Evolutionary conservation across 2,329 filamentous ascomycete genomes (phyloP).

Genomic region (Coniochaeta sp.): DNA sequence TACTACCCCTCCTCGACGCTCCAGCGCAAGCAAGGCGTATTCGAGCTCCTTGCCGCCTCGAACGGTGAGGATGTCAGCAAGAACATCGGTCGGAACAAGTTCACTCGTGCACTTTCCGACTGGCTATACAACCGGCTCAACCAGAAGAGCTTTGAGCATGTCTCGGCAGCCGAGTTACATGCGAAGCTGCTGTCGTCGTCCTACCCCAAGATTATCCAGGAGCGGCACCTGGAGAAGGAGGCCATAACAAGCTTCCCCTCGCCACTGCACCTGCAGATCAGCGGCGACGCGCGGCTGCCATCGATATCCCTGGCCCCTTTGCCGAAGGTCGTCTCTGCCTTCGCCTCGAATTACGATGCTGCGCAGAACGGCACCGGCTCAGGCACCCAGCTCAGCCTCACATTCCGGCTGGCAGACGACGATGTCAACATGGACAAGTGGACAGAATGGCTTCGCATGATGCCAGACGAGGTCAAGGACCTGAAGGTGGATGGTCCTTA

Average conservation of each 20-base stretch:
- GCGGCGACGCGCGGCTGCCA: slow-evolving; percentile 44
- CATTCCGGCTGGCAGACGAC: slow-evolving; percentile 43
- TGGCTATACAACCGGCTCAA: slow-evolving; percentile 40
- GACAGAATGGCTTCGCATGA: slow-evolving; percentile 51
- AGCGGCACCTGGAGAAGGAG: slow-evolving; percentile 40
- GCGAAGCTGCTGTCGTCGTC: slow-evolving; percentile 43
- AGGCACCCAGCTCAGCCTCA: slow-evolving; percentile 40
- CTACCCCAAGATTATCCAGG: slow-evolving; percentile 45
- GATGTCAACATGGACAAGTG: slow-evolving; percentile 45
- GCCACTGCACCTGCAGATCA: slow-evolving; percentile 49
- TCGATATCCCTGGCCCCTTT: slow-evolving; percentile 49
- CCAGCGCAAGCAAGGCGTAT: slow-evolving; percentile 42
- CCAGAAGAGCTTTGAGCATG: slow-evolving; percentile 31
- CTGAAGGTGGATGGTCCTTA: slow-evolving; percentile 48
- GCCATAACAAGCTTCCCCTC: slow-evolving; percentile 41
- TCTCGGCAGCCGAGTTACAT: slow-evolving; percentile 48
- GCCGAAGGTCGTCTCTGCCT: slow-evolving; percentile 30
- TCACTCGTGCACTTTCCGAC: slow-evolving; percentile 43
- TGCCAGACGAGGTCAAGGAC: slow-evolving; percentile 50
- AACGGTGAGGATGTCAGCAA: slow-evolving; percentile 44
- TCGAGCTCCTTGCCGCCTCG: slow-evolving; percentile 50
- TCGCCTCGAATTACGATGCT: slow-evolving; percentile 34
- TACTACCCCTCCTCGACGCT: slow-evolving; percentile 50
- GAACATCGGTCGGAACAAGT: slow-evolving; percentile 41
- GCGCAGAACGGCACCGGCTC: slow-evolving; percentile 32